Conservation (phyloP, 176 grass and related monocot genomes). For the Eragrostis curvula region DNA sequence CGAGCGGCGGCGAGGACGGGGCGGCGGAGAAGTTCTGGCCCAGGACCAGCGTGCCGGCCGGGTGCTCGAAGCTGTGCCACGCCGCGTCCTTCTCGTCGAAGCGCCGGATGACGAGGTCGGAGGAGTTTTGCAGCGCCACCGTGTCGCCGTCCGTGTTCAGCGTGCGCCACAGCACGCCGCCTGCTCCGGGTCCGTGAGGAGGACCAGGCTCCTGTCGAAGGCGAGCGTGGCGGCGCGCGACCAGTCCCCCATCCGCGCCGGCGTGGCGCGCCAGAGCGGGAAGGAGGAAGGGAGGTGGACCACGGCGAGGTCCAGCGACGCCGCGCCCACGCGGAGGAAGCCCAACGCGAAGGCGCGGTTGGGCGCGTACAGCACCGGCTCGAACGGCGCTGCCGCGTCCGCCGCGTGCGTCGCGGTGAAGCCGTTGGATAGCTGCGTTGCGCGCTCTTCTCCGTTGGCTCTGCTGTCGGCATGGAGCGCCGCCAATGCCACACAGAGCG, state of each 20-base stretch:
- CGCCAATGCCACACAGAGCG: neutral
- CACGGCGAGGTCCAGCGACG: conserved; percentile 71
- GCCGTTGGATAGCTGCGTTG: neutral
- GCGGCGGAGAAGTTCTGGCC: conserved; percentile 66
- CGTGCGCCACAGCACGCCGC: conserved; percentile 52
- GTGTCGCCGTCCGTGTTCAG: conserved; percentile 36
- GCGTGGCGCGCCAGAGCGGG: conserved; percentile 61
- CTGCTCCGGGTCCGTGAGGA: conserved; percentile 24
- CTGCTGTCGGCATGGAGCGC: neutral
- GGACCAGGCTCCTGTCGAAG: conserved; percentile 57
- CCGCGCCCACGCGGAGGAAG: too few relatives aligned
- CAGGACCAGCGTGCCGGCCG: conserved; percentile 68
- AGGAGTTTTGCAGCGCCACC: conserved; percentile 58
- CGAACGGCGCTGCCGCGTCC: too few relatives aligned
- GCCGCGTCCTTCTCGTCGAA: neutral
- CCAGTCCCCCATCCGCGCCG: conserved; percentile 40
- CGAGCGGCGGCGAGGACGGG: conserved; percentile 46
- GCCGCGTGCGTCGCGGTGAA: conserved; percentile 21
- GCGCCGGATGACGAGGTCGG: conserved; percentile 53
- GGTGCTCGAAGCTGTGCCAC: conserved; percentile 73
- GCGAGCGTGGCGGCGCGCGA: conserved; percentile 50
- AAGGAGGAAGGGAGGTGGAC: conserved; percentile 73
- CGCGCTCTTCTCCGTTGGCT: neutral
- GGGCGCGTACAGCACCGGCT: too few relatives aligned
- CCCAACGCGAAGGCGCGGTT: too few relatives aligned